Base-by-base conservation (phyloP, 2,329 filamentous ascomycete genomes). In the Polychaeton citri region DNA sequence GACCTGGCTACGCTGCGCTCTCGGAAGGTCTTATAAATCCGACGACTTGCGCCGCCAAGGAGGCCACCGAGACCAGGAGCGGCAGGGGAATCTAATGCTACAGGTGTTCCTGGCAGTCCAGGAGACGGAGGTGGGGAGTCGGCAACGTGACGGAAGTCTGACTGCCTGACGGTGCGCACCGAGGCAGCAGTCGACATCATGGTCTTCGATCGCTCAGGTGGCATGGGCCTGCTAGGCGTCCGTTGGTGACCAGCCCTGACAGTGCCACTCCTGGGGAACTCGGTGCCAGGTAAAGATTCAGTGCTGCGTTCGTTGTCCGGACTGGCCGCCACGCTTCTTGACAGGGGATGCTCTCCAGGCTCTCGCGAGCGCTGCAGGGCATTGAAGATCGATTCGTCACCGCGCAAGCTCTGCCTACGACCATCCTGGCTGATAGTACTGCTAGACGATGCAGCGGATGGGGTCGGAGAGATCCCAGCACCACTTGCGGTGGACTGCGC, bases 251-350 rank as follows among this genome's bases (percentile, higher is more conserved):
- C 38, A 19, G 5, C 33, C 30, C 26, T 35, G 20, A 20, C 33
- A 16, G 38, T 37, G 28, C 40, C 5, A 32, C 17, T 32, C 15
- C 28, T 35, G 12, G 40, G 34, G 12, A 36, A 34, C 20, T 35
- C 38, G 6, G 35, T 21, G 3, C 36, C 35, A 4, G 37, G 40
- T 7, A 15, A 28, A 5, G 24, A 28, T 7, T 28, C 24, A 10
- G 15, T 5, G 15, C 24, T 28, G 8, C 37, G 43, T 3, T 47
- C 44, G 6, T 33, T 35, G 33, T 78, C 73, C 1, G 81, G 81
- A 50, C 76, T 82, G 13, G 73, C 80, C 21, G 74, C 76, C 33
- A 82, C 71, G 52, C 81, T 87, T 46, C 83, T 79, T 13, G 81
- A 75, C 30, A 88, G 61, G 15, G 82, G 81, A 54, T 88, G 82